Base-by-base conservation (phyloP, 116 monocot genomes). In the Zostera marina region DNA sequence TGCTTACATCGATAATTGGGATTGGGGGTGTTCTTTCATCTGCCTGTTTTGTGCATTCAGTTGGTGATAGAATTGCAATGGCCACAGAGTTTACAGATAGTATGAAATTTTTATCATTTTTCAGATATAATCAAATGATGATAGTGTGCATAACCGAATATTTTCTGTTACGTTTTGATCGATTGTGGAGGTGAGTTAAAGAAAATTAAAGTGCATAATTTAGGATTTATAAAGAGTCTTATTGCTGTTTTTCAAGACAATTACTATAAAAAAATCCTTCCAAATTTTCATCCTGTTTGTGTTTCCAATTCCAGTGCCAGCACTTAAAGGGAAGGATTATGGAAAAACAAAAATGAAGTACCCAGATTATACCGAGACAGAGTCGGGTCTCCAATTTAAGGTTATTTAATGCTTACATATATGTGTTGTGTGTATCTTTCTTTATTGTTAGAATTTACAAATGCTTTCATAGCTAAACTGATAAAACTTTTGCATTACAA, bases 341-440 rank as follows among this genome's bases (percentile, higher is more conserved):
- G 94, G 94, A 22, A 94, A 94, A 74, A 66, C 88, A 68, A 94
- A 88, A 74, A 88, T 94, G 94, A 58, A 69, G 38, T 94, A 79
- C 73, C 77, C 88, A 32, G 88, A 94, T 68, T 94, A 88, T 67
- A 80, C 67, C 12, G 88, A 94, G 64, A 94, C 94, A 42, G 47
- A 74, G 70, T 88, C 94, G 56, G 94, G 94, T 53, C 85, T 94
- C 41, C 94, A 94, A 54, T 94, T 82, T 79, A 94, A 94, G 94
- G 94, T 88, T 38, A 54, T 62, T n/a, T n/a, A n/a, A n/a, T n/a
- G n/a, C n/a, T n/a, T 42, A 52, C n/a, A 44, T 1, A 20, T 12
- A 38, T 25, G 23, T 13, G 0, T 11, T 60, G n/a, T 24, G 2
- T 32, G 17, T 40, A 6, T 21, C 54, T 56, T 38, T n/a, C 15